Percentiles rank a stretch among this genome's conserved stretches.
These are phyloP conservation scores for Gossypium bickii DNA, from an alignment of 345 rosid species.

Conservation along the genomic window DNA sequence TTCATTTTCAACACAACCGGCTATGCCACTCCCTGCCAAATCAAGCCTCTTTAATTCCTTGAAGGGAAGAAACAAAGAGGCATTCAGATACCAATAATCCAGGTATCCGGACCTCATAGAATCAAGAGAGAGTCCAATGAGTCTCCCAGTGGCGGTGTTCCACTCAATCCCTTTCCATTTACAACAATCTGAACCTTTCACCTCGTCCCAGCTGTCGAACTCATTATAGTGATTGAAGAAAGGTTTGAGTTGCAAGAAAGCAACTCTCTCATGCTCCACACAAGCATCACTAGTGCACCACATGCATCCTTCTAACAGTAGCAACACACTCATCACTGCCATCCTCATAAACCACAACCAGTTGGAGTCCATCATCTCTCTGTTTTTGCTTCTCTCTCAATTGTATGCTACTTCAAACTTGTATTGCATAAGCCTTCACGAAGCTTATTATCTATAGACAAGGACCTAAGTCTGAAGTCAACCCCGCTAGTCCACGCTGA, in stretches of 20 bases:
- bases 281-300: neutral
- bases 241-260: constrained; percentile 5
- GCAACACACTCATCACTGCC: neutral
- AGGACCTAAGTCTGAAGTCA: too few relatives aligned
- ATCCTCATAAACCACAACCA: neutral
- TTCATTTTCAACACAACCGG: neutral
- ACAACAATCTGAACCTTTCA: neutral
- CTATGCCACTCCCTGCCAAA: neutral
- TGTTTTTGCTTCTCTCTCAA: neutral
- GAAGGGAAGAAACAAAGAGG: neutral
- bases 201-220: neutral
- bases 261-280: neutral
- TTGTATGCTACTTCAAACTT: neutral
- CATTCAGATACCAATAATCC: neutral
- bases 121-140: neutral
- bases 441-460: neutral
- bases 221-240: neutral
- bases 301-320: neutral
- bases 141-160: neutral
- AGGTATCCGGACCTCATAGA: too few relatives aligned
- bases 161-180: neutral
- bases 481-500: too few relatives aligned
- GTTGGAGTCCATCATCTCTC: neutral
- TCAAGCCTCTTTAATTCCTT: neutral
- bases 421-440: neutral